Base-by-base conservation (phyloP, 768 basidiomycete species). In the Rhizopogon vinicolor region DNA sequence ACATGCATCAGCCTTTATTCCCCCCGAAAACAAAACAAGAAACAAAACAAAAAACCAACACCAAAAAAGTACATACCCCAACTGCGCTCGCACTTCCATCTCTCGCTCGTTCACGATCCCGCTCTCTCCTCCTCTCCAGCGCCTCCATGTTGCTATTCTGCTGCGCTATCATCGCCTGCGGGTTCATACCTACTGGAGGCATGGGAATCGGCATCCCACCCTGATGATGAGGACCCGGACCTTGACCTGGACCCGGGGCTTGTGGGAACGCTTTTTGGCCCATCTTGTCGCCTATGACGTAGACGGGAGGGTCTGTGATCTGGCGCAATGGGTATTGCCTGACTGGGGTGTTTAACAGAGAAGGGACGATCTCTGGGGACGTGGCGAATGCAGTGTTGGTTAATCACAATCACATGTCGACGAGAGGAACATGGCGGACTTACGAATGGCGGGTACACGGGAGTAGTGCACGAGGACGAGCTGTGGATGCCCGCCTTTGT, bases 401-500 rank as follows among this genome's bases (percentile, higher is more conserved):
- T 7, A 41, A 7, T 16, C n/a, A 41, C 10, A 25, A 3, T 25
- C 25, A 25, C n/a, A 41, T 33, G 29, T 4, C 1, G 3, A 35
- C 10, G 43, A 31, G 25, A 25, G 25, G 25, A 25, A 25, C 25
- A 25, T 25, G 25, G 14, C 42, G 52, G 62, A 79, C 88, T 69
- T 67, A 91, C 89, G 78, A 44, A 78, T 74, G 8, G 75, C 59
- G 10, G 78, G 83, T 5, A 86, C 87, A 61, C 87, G 82, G 31
- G 81, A 76, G 64, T 92, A 93, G 63, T 93, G 89, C 0, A 91
- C 80, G 5, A 93, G 80, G 16, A 85, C 76, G n/a, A 92, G 78
- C 52, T 83, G 81, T 0, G 84, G 79, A 62, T 89, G 82, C 0
- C 89, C 88, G 29, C 88, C 89, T 65, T 88, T 90, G 42, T 72